Evolutionary conservation across 108 stramenopile species (phyloP), one percentile per base, ranked within the genome.

Genomic region (Nitzschia sp.): DNA sequence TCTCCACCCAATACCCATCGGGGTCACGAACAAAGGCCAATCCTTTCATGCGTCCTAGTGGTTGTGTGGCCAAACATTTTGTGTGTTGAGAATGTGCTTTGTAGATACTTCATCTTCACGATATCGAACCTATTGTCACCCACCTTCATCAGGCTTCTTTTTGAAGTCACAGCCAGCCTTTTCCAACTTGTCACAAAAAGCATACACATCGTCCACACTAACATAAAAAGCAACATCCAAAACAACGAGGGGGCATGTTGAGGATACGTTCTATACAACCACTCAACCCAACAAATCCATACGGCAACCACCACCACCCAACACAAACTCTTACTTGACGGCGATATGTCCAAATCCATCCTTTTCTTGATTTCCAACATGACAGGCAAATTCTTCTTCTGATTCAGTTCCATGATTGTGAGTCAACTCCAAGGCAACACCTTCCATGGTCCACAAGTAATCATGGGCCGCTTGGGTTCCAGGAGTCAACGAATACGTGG

Each of bases 11-110:
- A 66, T 92, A 92, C 11, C 80, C 83, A 79, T 95, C 95, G 9
- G 95, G 91, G 68, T 93, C 92, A 51, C 94, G 88, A 14, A 86
- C 95, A 80, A 97, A 97, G 24, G 97, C 97, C 24, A 97, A 67
- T 0, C 97, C 89, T 52, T 87, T 89, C 88, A 92, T 89, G 37
- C 87, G 72, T 29, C 94, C 61, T 62, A 20, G 22, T 10, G 44
- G 20, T 11, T 38, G 25, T 40, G 11, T 15, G 10, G 17, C 8
- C 53, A 43, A 43, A 10, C 12, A 43, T 43, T 43, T 12, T 10
- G 9, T 43, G 43, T 43, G 43, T 10, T 10, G 12, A 43, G 9
- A 12, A 10, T 43, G 43, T 43, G 12, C 43, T 43, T 10, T 43
- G 9, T 9, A 10, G 43, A 10, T 43, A 12, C 43, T n/a, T n/a